These are phyloP conservation scores for Eucalyptus polyanthemos DNA, from an alignment of 345 rosid genomes.

Conservation along the genomic window DNA sequence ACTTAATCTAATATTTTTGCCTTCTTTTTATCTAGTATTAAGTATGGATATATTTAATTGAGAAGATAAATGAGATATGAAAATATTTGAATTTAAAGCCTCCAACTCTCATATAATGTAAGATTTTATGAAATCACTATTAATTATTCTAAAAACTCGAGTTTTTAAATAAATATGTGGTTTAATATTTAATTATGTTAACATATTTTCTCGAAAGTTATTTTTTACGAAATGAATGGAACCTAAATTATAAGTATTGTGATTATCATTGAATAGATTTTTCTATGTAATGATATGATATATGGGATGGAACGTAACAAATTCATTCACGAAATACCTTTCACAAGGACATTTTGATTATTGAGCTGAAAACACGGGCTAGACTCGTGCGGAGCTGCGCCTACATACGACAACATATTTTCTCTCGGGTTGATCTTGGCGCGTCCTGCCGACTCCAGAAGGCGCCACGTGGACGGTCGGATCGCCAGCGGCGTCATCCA, in stretches of 20 bases:
- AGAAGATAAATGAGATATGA: no score
- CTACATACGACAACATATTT: background rate
- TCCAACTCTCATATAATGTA: fast-evolving
- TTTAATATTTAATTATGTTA: no score
- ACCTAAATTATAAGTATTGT: no score
- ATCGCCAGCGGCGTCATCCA: slow-evolving; percentile 9
- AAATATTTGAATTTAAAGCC: fast-evolving
- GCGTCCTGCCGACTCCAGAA: background rate
- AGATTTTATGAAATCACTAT: fast-evolving
- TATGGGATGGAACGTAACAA: background rate
- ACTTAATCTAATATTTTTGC: no score
- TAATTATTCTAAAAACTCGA: fast-evolving
- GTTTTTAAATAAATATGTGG: fast-evolving
- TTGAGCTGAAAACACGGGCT: background rate
- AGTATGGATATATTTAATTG: no score
- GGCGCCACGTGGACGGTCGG: background rate
- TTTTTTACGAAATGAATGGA: no score
- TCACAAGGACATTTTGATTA: no score
- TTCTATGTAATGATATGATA: background rate
- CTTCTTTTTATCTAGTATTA: no score
- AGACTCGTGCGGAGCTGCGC: background rate
- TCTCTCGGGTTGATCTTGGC: background rate
- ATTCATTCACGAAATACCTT: background rate
- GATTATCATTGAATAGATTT: background rate
- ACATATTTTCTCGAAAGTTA: fast-evolving